Evolutionary conservation across 371 early-diverging fungal species (phyloP), one percentile per base, ranked within the genome.

Genomic region (Umbelopsis sp.): DNA sequence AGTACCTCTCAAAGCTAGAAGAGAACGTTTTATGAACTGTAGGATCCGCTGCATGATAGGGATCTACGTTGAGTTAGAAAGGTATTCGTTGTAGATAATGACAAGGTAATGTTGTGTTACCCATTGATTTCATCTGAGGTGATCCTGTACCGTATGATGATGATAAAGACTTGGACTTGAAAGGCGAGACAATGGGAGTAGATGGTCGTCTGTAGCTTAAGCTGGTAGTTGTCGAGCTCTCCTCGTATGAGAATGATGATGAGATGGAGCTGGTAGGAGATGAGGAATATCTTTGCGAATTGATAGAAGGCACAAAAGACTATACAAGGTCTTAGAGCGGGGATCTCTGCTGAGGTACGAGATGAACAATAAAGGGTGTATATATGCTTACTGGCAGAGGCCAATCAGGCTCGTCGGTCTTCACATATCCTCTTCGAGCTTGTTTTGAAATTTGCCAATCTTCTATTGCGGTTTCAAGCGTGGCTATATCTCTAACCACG

Each of bases 401-500:
- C 57, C 57, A 57, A 25, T 57, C 57, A 1, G 35, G 29, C 11
- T 57, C 57, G 4, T 57, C 57, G 4, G 35, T 57, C n/a, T n/a
- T 57, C 8, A 18, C 3, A 12, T 16, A 35, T 8, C 35, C 35
- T 35, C 35, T 57, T 57, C 57, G 35, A 18, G 14, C 18, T n/a
- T 35, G 37, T 16, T 29, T 25, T 12, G 57, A 57, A 7, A 57
- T 1, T 57, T 57, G 57, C 57, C 57, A 57, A 18, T 57, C 57
- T 18, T 57, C 57, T 4, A 57, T 18, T 6, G 57, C 35, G 12
- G 35, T 57, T 57, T 57, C 57, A 18, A 57, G 83, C 2, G 83
- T 73, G 68, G 78, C 80, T n/a, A 86, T 53, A 44, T 87, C 77
- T 14, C 80, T 76, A 66, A 89, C 88, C 1, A 85, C 75, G 67